Evolutionary conservation across 2,329 filamentous ascomycete genomes (phyloP), one percentile per base, ranked within the genome.

Genomic region (Aschersonia sp.): DNA sequence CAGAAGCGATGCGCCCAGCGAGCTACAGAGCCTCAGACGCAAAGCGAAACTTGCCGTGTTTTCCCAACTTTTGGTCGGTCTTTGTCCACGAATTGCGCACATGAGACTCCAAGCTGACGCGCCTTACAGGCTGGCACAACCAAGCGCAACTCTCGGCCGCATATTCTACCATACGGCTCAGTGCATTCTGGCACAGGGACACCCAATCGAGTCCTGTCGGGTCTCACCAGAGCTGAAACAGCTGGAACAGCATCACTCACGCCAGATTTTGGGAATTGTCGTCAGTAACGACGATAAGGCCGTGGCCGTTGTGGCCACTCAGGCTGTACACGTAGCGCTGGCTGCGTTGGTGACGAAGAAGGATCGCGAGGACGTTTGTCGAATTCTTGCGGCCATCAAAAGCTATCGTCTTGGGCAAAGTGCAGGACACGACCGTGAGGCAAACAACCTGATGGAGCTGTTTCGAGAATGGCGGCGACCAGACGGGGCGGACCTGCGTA

Each of bases 81-180:
- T 40, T 31, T 31, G n/a, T 31, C 43, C n/a, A 32, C 20, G 20
- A 20, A 20, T 20, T 20, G 20, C 20, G 20, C 42, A 9, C 42
- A 38, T 10, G 29, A 40, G 9, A 9, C 40, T 30, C 5, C 7
- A 5, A 10, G 30, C 9, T 38, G 12, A 38, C 35, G 20, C 35
- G 35, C 35, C 35, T 38, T 42, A 6, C 2, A 43, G 46, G 40
- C 46, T 38, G 40, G 41, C 46, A 4, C 46, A 44, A 30, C 41
- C 46, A 28, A 31, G 45, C 2, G 85, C 87, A 3, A 82, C 92
- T 32, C 77, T 94, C 30, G 87, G 85, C 4, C 79, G 87, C 44
- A 72, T 96, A 6, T 89, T 95, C 61, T 96, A 94, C 60, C 89
- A 96, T 60, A 92, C 86, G 0, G 82, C 85, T 29, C 83, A 91